phyloP scores from a whole-genome alignment of 2,329 filamentous ascomycete species.

The Allantophomopsis lycopodina region DNA sequence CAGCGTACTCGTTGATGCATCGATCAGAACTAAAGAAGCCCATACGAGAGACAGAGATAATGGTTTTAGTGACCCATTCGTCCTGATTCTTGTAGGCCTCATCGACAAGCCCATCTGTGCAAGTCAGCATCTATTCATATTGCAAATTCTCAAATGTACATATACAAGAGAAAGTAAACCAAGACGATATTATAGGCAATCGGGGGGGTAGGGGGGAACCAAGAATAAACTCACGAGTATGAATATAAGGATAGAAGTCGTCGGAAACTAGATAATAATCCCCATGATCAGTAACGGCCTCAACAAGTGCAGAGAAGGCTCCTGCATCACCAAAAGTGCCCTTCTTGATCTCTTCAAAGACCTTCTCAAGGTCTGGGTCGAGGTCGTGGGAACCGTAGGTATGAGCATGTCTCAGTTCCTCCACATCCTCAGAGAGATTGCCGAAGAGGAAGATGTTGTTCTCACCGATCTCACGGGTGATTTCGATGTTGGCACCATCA shows the following conservation, averaged over 20 bases:
- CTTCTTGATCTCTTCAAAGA: slow-evolving; percentile 71
- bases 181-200: no score
- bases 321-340: slow-evolving; percentile 69
- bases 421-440: slow-evolving; percentile 89
- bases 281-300: slow-evolving; percentile 79
- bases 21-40: slow-evolving; percentile 94
- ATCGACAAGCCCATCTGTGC: slow-evolving; percentile 61
- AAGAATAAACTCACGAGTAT: slow-evolving; percentile 40
- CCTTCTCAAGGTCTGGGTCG: slow-evolving; percentile 62
- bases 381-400: slow-evolving; percentile 69
- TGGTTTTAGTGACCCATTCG: slow-evolving; percentile 83
- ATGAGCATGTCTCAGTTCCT: slow-evolving; percentile 85
- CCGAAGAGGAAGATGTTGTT: slow-evolving; percentile 98
- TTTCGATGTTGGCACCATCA: slow-evolving; percentile 96
- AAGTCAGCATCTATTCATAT: no score
- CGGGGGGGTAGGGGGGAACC: no score
- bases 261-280: slow-evolving; percentile 98
- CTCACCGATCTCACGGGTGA: slow-evolving; percentile 91
- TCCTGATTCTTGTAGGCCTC: slow-evolving; percentile 86
- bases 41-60: slow-evolving; percentile 82
- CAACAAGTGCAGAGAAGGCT: slow-evolving; percentile 71
- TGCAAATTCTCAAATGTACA: no score
- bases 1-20: slow-evolving; percentile 95
- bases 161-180: no score
- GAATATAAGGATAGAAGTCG: slow-evolving; percentile 89